Percentiles rank a stretch among this genome's conserved stretches.
phyloP scores from a whole-genome alignment of 345 rosid genomes.

The Lepidium sativum region DNA sequence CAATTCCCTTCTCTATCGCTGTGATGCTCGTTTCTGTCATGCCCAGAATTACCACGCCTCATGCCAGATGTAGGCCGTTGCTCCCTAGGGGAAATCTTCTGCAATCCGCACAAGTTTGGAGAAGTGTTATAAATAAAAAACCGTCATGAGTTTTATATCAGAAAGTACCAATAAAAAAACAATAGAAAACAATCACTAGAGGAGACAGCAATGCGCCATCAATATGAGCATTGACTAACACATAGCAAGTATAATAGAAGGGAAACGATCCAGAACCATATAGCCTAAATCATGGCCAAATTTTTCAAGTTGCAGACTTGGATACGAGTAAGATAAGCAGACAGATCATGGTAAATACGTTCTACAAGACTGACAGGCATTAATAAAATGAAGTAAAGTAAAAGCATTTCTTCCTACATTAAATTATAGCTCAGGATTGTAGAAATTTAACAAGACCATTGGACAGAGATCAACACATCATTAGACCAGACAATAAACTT shows the following conservation, averaged over 20 bases:
- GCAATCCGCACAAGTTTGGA: no score
- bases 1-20: slow-evolving; percentile 76
- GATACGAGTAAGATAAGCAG: background rate
- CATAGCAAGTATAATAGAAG: background rate
- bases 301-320: background rate
- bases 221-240: background rate
- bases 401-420: background rate
- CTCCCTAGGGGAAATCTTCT: slow-evolving; percentile 62
- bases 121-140: slow-evolving; percentile 6
- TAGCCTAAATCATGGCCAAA: slow-evolving; percentile 6
- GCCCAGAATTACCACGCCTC: slow-evolving; percentile 66
- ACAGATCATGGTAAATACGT: background rate
- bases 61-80: slow-evolving; percentile 47
- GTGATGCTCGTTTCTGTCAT: slow-evolving; percentile 65
- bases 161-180: background rate
- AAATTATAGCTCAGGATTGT: background rate
- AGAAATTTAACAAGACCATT: background rate
- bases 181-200: background rate
- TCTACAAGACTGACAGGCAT: background rate
- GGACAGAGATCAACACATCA: slow-evolving; percentile 7
- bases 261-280: background rate
- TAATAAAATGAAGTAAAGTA: background rate
- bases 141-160: background rate
- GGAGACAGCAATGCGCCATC: background rate
- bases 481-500: background rate